Evolutionary conservation across 2,329 filamentous ascomycete genomes (phyloP).

Genomic region (Albifimbria verrucaria): DNA sequence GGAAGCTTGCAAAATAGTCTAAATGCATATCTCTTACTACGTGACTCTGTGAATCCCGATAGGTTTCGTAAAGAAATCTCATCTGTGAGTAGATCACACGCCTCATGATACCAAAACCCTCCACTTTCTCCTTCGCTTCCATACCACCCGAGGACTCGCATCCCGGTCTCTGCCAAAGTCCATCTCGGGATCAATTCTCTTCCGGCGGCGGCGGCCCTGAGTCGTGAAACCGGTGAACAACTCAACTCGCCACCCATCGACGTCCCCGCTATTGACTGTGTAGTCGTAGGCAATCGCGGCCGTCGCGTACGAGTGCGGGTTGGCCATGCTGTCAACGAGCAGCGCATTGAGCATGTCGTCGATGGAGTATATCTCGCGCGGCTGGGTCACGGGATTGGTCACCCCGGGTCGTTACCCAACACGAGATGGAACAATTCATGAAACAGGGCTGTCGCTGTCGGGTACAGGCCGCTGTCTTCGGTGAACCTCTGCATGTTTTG

Average conservation of each 20-base stretch:
- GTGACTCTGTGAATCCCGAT: background rate
- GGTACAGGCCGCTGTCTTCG: background rate
- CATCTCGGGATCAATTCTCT: background rate
- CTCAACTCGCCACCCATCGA: background rate
- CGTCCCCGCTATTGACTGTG: background rate
- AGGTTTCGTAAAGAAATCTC: background rate
- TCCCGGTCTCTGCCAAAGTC: background rate
- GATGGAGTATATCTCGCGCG: background rate
- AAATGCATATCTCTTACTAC: background rate
- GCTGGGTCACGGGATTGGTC: background rate
- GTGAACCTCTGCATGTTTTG: background rate
- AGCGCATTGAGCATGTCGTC: background rate
- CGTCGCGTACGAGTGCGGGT: background rate
- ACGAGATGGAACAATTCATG: slow-evolving; percentile 3
- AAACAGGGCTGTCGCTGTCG: background rate
- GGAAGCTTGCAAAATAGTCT: background rate
- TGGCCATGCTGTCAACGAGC: background rate
- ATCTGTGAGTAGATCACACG: background rate
- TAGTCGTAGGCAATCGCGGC: slow-evolving; percentile 1
- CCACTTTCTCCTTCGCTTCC: background rate
- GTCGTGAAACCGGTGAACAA: slow-evolving; percentile 1
- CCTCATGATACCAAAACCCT: background rate
- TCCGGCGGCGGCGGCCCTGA: background rate
- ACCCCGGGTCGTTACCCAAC: background rate
- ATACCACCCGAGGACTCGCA: background rate